A percentile compares a stretch with the other conserved stretches of the same genome.
phyloP scores from a whole-genome alignment of 1,284 basidiomycete species.

The Apiotrichum domesticum region DNA sequence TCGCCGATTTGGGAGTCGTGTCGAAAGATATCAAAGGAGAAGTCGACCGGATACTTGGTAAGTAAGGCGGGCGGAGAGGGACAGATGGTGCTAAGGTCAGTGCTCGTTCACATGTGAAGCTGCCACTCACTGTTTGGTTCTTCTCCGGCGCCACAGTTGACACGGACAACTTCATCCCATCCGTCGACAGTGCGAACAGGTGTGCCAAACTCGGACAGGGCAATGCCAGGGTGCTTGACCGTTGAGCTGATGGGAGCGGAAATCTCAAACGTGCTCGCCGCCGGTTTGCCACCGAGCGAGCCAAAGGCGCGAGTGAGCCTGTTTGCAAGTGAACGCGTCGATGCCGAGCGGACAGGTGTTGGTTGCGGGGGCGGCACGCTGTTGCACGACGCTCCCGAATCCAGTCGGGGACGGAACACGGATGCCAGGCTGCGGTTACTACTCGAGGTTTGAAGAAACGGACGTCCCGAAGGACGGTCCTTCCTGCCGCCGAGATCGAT shows the following conservation, averaged over 20 bases:
- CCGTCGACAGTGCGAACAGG: neutral
- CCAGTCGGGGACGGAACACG: neutral
- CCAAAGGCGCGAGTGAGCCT: constrained; percentile 7
- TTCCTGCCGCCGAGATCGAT: neutral
- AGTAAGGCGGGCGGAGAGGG: neutral
- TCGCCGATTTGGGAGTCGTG: no score
- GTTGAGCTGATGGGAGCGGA: neutral
- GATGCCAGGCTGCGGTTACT: neutral
- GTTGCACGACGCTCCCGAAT: neutral
- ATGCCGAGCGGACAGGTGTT: neutral
- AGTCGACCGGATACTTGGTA: neutral
- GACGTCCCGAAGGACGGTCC: neutral
- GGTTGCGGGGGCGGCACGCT: neutral
- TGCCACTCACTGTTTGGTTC: no score
- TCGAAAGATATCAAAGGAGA: neutral
- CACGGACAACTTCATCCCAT: neutral
- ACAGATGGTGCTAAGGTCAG: no score
- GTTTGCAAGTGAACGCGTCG: neutral
- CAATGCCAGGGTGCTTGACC: neutral
- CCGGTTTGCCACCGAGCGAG: neutral
- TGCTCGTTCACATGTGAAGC: no score
- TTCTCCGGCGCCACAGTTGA: neutral
- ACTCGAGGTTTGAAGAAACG: neutral
- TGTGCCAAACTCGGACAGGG: constrained; percentile 2
- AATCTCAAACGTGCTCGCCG: neutral